phyloP scores from a whole-genome alignment of 1,284 basidiomycete genomes.

The Rhodofomes roseus region DNA sequence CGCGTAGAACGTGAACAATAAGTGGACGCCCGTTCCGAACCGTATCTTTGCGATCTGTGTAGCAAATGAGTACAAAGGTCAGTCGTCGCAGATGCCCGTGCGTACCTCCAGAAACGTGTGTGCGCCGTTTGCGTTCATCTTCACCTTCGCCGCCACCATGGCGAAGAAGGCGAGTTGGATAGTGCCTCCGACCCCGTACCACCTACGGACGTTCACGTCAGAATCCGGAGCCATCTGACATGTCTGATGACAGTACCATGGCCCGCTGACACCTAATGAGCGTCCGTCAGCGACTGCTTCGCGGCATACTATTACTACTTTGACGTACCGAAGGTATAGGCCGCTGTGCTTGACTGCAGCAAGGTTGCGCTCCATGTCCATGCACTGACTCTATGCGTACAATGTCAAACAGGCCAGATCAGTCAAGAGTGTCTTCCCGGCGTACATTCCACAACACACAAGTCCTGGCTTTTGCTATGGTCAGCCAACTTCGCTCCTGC shows the following conservation, averaged over 20 bases:
- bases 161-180: slow-evolving; percentile 75
- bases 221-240: not conserved
- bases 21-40: slow-evolving; percentile 74
- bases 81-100: not conserved
- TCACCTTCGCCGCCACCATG: slow-evolving; percentile 70
- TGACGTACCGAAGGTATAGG: slow-evolving; percentile 45
- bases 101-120: slow-evolving; percentile 51
- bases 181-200: slow-evolving; percentile 58
- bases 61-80: not conserved
- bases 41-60: slow-evolving; percentile 59
- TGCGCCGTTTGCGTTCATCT: slow-evolving; percentile 63
- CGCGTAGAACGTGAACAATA: slow-evolving; percentile 77
- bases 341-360: slow-evolving; percentile 52
- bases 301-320: not conserved
- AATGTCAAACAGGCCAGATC: not conserved
- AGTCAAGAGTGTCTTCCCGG: slow-evolving; percentile 10
- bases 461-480: slow-evolving; percentile 48
- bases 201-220: slow-evolving; percentile 28
- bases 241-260: slow-evolving; percentile 32
- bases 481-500: no score
- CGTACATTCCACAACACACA: slow-evolving; percentile 56
- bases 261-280: slow-evolving; percentile 39
- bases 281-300: not conserved
- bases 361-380: slow-evolving; percentile 62
- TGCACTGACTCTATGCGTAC: slow-evolving; percentile 46